phyloP scores from a whole-genome alignment of 371 early-diverging fungal genomes.

The Apophysomyces trapeziformis region DNA sequence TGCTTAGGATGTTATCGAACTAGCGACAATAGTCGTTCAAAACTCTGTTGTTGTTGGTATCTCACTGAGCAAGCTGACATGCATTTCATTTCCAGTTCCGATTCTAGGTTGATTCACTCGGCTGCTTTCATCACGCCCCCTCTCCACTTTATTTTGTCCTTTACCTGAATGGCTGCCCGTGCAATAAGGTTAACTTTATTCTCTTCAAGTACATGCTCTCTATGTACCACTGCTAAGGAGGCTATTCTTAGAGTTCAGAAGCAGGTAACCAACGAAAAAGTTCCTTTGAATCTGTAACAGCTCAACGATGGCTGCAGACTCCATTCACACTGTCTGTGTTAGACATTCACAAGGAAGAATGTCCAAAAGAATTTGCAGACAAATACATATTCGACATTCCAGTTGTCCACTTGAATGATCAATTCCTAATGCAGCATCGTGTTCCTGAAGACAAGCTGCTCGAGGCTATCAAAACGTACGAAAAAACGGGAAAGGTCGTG shows the following conservation, averaged over 20 bases:
- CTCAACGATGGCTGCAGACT: constrained; percentile 19
- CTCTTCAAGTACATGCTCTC: constrained; percentile 56
- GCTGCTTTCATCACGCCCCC: too few relatives aligned
- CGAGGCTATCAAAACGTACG: constrained; percentile 40
- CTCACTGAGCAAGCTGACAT: too few relatives aligned
- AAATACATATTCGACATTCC: constrained; percentile 58
- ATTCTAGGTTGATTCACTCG: too few relatives aligned
- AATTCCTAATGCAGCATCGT: constrained; percentile 52
- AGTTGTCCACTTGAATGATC: constrained; percentile 51
- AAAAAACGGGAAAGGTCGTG: constrained; percentile 36
- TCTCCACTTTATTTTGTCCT: too few relatives aligned
- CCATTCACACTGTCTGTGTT: constrained; percentile 45
- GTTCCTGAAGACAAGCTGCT: constrained; percentile 46
- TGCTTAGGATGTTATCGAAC: too few relatives aligned
- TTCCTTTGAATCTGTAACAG: not conserved
- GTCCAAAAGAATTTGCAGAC: constrained; percentile 52
- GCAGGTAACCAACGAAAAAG: constrained; percentile 31
- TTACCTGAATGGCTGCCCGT: constrained; percentile 32
- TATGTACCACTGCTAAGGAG: constrained; percentile 52
- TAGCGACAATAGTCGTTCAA: too few relatives aligned
- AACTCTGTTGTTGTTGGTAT: too few relatives aligned
- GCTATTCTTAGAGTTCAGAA: constrained; percentile 48
- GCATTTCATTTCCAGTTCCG: too few relatives aligned
- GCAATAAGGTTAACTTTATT: constrained; percentile 51
- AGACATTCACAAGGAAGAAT: constrained; percentile 52